Percentiles rank a stretch among this genome's conserved stretches.
Evolutionary conservation across 176 grass and related monocot genomes (phyloP).

Genomic region (Musa troglodytarum): DNA sequence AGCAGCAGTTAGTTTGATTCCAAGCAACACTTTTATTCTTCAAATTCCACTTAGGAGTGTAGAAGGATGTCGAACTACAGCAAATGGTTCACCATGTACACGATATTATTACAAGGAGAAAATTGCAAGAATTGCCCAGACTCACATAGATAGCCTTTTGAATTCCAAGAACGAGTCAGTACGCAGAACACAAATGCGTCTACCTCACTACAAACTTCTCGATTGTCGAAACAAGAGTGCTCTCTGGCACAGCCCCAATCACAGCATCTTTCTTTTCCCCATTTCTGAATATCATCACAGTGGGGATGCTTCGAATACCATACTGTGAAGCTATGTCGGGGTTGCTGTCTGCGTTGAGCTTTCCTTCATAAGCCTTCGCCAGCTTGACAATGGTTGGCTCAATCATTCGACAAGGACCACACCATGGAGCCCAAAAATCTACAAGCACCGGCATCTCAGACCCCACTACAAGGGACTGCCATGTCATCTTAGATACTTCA

Average conservation of each 20-base stretch:
- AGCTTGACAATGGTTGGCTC: slow-evolving; percentile 4
- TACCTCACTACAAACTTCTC: slow-evolving; percentile 1
- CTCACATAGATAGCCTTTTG: neutral
- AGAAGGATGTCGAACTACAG: too few relatives aligned
- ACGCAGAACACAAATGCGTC: neutral
- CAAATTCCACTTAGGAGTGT: too few relatives aligned
- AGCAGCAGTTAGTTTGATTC: neutral
- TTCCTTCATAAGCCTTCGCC: neutral
- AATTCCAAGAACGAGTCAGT: neutral
- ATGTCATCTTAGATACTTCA: neutral
- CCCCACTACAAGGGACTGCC: slow-evolving; percentile 1
- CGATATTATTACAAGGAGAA: neutral
- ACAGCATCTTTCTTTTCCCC: slow-evolving; percentile 7
- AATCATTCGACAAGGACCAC: neutral
- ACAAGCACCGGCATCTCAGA: neutral
- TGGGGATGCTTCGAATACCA: slow-evolving; percentile 9
- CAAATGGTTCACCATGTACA: neutral
- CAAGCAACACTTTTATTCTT: neutral
- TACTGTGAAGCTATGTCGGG: neutral
- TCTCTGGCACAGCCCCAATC: neutral
- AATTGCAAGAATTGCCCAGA: neutral
- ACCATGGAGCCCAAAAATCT: slow-evolving; percentile 13
- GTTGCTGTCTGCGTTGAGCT: slow-evolving; percentile 3
- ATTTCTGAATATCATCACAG: slow-evolving; percentile 10
- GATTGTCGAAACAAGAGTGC: neutral